Base-by-base conservation (phyloP, 2,329 filamentous ascomycete species). In the Stagonosporopsis rhizophila region DNA sequence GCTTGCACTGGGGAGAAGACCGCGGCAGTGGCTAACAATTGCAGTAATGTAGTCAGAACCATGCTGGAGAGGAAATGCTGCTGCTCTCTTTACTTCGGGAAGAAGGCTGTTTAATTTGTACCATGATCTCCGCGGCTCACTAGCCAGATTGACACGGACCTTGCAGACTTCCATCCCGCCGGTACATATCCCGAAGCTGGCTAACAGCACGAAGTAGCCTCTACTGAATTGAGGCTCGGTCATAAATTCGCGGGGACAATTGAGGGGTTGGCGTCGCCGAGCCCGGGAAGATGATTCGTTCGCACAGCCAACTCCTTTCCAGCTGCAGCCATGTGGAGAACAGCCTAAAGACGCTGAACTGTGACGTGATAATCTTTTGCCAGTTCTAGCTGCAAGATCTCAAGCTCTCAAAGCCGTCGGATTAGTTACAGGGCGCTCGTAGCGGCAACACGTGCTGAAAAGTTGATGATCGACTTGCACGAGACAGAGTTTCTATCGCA, bases 21-120 rank as follows among this genome's bases (percentile, higher is more conserved):
- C 39, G 71, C 49, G 39, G 51, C 65, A 11, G 65, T 52, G 39
- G 61, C 57, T 53, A 73, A 52, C 41, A 69, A 32, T 40, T 59
- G 59, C 20, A 63, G 19, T 15, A 52, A n/a, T 12, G 35, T 50
- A 25, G 34, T n/a, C 17, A 49, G 19, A 56, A 62, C 54, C 65
- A 67, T 52, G 56, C 53, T 47, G 60, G 61, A 41, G 19, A 51
- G 35, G 4, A 28, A 34, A n/a, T 12, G 23, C 19, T 30, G 27
- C 8, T 41, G 20, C 23, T 22, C 20, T 37, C 22, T 25, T 37
- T 30, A 14, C 9, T 39, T 25, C 34, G 28, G 34, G 22, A 46
- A 42, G 39, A 41, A 9, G 42, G 3, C 32, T 9, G 37, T 28
- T 38, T 25, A 67, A 65, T 60, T 67, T 69, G 56, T 68, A 67